Evolutionary conservation across 2,329 filamentous ascomycete genomes (phyloP), one percentile per base, ranked within the genome.

Genomic region (Pestalotiopsis sp.): DNA sequence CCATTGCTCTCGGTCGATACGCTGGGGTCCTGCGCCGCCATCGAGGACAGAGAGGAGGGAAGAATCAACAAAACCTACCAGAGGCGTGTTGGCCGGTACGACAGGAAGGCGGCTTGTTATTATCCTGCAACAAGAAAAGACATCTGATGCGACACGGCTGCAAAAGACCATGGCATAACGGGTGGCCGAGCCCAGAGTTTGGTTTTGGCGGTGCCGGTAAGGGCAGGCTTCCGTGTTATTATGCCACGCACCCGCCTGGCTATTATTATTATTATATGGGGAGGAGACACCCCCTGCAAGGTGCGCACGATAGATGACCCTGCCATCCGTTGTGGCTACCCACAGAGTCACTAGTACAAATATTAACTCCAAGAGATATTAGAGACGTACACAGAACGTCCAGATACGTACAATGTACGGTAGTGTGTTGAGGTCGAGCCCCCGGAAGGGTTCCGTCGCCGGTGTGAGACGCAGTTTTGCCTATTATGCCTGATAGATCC

Each of bases 11-110:
- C 76, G 41, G 74, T 77, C 20, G 75, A 72, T 60, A 71, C 73
- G 66, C 71, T 76, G 60, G 77, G 76, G 58, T 78, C 77, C 63
- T 78, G 77, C 61, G 75, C 74, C 68, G 73, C 73, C 77, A 78
- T 78, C 64, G 74, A 49, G n/a, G 17, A 12, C 7, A 52, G 45
- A 52, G 45, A 52, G 11, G 20, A 52, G 20, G 17, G 7, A 52
- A 52, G 20, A 52, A n/a, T n/a, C 17, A 38, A 36, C 57, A 9
- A 38, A n/a, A 14, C 59, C 59, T 62, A 39, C 59, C 59, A 62
- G 59, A 62, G 59, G 36, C 59, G 31, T 31, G 27, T 62, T 52
- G 45, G 20, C 45, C 17, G 45, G 45, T 20, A 9, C 45, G n/a
- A 52, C 45, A 52, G 20, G 45, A 20, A 52, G 20, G 17, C 45